Evolutionary conservation across 2,329 filamentous ascomycete genomes (phyloP).

Genomic region (Pseudogymnoascus sp.): DNA sequence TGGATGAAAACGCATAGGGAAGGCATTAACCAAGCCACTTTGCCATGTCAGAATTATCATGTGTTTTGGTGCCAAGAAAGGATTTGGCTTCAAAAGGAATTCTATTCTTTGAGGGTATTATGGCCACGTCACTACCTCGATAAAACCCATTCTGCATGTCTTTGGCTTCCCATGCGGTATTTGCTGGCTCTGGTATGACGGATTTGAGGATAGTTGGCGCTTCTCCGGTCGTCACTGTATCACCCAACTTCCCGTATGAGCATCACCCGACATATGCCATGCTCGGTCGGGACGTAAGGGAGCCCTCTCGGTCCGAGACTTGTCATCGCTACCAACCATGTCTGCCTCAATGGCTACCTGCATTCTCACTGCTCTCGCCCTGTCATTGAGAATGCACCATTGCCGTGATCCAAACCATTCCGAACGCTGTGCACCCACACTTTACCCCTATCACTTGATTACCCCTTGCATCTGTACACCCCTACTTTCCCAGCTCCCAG

Average conservation of each 20-base stretch:
- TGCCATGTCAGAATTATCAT: neutral
- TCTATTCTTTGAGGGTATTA: neutral
- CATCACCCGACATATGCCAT: neutral
- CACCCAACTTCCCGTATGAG: neutral
- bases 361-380: neutral
- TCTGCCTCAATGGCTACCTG: neutral
- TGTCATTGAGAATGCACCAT: neutral
- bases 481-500: neutral
- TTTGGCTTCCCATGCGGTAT: constrained; percentile 1
- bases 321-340: neutral
- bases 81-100: neutral
- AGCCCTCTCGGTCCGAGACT: neutral
- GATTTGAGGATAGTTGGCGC: neutral
- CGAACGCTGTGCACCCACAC: neutral
- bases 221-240: neutral
- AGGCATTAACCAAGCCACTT: neutral
- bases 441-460: neutral
- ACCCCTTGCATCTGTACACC: constrained; percentile 3
- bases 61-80: neutral
- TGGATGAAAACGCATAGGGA: neutral
- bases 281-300: neutral
- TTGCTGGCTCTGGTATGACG: neutral
- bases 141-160: neutral
- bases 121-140: neutral
- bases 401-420: neutral